phyloP scores from a whole-genome alignment of 2,329 filamentous ascomycete species.

The Leptographium lundbergii region DNA sequence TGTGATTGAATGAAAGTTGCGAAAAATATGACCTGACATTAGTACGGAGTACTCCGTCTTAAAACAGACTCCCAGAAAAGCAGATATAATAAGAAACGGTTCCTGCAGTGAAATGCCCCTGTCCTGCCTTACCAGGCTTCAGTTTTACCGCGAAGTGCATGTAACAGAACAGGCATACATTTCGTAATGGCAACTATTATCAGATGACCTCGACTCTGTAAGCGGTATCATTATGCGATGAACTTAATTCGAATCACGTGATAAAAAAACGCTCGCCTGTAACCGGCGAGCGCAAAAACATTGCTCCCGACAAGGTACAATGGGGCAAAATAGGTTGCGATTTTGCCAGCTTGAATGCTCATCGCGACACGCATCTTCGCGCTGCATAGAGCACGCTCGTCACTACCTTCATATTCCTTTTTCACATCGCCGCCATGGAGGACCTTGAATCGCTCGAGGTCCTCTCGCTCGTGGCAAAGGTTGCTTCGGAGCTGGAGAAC shows the following conservation, averaged over 20 bases:
- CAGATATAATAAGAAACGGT: no score
- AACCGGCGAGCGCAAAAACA: neutral
- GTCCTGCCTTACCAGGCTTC: no score
- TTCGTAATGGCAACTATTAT: no score
- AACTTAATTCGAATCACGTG: neutral
- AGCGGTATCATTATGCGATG: neutral
- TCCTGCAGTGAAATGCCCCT: no score
- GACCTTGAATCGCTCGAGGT: constrained; percentile 86
- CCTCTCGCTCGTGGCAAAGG: constrained; percentile 85
- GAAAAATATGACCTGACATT: no score
- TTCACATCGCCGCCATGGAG: constrained; percentile 49
- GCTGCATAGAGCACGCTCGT: neutral
- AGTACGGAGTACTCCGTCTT: no score
- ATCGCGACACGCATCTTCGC: neutral
- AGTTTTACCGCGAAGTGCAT: no score
- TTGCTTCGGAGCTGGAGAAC: constrained; percentile 88
- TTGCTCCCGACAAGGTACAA: neutral
- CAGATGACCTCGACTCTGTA: neutral
- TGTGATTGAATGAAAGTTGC: no score
- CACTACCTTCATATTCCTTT: neutral
- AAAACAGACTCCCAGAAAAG: no score
- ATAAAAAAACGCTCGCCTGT: neutral
- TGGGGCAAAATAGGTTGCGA: neutral
- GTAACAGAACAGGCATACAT: no score
- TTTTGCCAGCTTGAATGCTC: neutral